Evolutionary conservation across 2,329 filamentous ascomycete genomes (phyloP).

Genomic region (Cercospora zeae-maydis): DNA sequence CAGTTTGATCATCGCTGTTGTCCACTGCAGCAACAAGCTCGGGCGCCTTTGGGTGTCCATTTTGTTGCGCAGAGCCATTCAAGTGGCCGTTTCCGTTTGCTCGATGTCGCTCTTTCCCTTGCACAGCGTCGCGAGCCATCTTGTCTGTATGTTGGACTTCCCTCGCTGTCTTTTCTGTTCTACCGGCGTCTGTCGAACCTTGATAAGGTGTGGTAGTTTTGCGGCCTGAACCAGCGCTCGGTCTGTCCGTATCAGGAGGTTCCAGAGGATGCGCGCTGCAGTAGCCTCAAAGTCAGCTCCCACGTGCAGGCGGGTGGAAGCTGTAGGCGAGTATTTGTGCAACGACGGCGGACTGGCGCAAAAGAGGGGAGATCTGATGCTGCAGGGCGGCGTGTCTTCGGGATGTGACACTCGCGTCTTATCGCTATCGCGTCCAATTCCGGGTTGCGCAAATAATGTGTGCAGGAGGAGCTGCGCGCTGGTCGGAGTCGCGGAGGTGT

Average conservation of each 20-base stretch:
- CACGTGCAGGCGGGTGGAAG: not conserved
- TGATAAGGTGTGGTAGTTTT: not conserved
- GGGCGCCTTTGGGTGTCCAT: slow-evolving; percentile 23
- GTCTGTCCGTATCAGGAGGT: slow-evolving; percentile 1
- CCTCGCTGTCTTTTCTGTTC: not conserved
- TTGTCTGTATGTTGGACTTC: not conserved
- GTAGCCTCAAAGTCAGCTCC: slow-evolving; percentile 1
- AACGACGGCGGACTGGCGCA: not conserved
- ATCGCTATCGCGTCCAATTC: slow-evolving; percentile 2
- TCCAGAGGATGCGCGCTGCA: not conserved
- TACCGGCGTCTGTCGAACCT: not conserved
- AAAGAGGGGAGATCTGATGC: not conserved
- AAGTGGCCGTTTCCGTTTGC: slow-evolving; percentile 18
- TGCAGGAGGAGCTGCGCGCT: not conserved
- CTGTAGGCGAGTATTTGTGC: not conserved
- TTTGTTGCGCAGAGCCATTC: slow-evolving; percentile 21
- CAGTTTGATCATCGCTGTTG: slow-evolving; percentile 23
- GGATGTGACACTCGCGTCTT: not conserved
- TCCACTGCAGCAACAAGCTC: not conserved
- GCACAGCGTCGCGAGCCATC: slow-evolving; percentile 27
- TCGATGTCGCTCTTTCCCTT: slow-evolving; percentile 16
- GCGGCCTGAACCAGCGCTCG: not conserved
- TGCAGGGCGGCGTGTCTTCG: not conserved
- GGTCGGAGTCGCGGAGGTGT: not conserved
- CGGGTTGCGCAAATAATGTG: not conserved